Evolutionary conservation across 768 basidiomycete genomes (phyloP).

Genomic region (Russula vinacea): DNA sequence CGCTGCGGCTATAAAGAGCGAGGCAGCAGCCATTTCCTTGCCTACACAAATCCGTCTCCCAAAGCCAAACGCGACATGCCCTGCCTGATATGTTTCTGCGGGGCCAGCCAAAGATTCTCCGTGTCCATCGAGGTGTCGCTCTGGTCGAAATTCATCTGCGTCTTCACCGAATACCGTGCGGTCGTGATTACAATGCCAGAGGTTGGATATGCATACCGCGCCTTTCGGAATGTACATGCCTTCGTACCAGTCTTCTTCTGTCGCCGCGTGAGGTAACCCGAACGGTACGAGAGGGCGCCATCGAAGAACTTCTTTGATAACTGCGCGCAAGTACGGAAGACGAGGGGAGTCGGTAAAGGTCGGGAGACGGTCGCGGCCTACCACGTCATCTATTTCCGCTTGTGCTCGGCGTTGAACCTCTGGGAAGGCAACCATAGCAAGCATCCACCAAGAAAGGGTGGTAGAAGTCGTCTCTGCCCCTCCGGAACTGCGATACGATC

Average conservation of each 20-base stretch:
- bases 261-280: constrained; percentile 1
- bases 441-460: constrained; percentile 14
- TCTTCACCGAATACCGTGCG: constrained; percentile 23
- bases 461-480: constrained; percentile 19
- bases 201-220: constrained; percentile 36
- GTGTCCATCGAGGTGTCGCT: constrained; percentile 26
- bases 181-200: constrained; percentile 18
- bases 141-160: constrained; percentile 28
- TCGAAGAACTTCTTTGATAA: constrained; percentile 25
- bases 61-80: constrained; percentile 27
- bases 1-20: constrained; percentile 29
- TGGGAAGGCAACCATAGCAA: constrained; percentile 26
- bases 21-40: constrained; percentile 25
- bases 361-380: constrained; percentile 23
- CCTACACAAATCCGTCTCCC: constrained; percentile 31
- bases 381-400: constrained; percentile 25
- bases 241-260: constrained; percentile 35
- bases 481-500: neutral
- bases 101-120: constrained; percentile 1
- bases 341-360: constrained; percentile 21
- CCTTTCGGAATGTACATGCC: constrained; percentile 38
- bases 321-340: constrained; percentile 30
- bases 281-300: constrained; percentile 8
- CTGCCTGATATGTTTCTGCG: constrained; percentile 19
- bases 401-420: constrained; percentile 22